phyloP scores from a whole-genome alignment of 1,284 basidiomycete species.

The Coniophora puteana region DNA sequence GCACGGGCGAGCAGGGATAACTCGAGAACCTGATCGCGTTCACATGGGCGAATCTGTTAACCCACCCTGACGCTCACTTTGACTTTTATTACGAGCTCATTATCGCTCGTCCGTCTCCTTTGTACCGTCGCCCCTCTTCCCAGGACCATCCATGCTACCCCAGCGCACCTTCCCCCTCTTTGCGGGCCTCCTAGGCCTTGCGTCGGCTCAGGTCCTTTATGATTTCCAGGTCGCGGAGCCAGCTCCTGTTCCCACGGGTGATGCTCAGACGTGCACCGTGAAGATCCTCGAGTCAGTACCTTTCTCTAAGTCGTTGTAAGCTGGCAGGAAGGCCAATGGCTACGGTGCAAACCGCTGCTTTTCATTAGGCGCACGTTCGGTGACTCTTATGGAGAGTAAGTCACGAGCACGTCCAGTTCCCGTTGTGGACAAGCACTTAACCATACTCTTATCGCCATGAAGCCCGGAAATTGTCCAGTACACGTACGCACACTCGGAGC shows the following conservation, averaged over 20 bases:
- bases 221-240: conserved; percentile 75
- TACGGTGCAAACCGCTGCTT: conserved; percentile 1
- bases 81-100: no score
- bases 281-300: conserved; percentile 58
- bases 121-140: no score
- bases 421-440: conserved; percentile 2
- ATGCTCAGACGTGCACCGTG: conserved; percentile 58
- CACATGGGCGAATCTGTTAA: no score
- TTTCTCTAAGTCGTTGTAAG: neutral
- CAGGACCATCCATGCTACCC: no score
- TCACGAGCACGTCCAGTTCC: conserved; percentile 8
- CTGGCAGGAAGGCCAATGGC: neutral
- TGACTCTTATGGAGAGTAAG: conserved; percentile 64
- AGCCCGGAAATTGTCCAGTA: conserved; percentile 67
- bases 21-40: no score
- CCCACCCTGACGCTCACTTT: no score
- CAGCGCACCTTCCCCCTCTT: no score
- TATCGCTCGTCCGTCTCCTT: no score
- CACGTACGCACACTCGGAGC: conserved; percentile 41
- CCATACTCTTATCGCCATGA: conserved; percentile 9
- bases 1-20: no score
- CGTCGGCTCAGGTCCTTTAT: conserved; percentile 45
- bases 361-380: conserved; percentile 61
- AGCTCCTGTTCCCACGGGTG: conserved; percentile 53
- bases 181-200: conserved; percentile 19